Base-by-base conservation (phyloP, 1,284 basidiomycete species). In the Caloboletus firmus region DNA sequence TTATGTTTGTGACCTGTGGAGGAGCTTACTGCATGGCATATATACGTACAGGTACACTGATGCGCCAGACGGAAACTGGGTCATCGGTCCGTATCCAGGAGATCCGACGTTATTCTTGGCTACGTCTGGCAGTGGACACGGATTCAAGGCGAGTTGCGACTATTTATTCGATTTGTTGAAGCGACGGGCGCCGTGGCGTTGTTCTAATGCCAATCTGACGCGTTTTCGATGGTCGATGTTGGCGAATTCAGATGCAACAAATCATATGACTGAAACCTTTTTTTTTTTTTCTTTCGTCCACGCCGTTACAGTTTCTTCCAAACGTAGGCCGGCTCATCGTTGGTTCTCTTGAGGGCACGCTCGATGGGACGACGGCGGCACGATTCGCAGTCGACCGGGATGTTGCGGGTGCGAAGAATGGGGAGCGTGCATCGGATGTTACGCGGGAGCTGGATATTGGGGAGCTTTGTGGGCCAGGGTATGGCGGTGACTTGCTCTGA, bases 61-160 rank as follows among this genome's bases (percentile, higher is more conserved):
- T 63, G 79, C 87, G 4, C 78, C 82, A 1, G 89, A 93, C 65
- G 83, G 82, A 1, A 77, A 93, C 70, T 94, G 89, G 87, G 75
- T 93, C 36, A 89, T 94, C 58, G 88, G 90, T 34, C 77, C 72
- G 42, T 78, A 85, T 56, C 83, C 87, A 1, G 65, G 68, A 7
- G 79, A 89, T 63, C 64, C 75, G 11, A 78, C 78, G 1, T 62
- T 94, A 17, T 67, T 90, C 46, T 69, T 93, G 18, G 91, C 89
- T 5, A 91, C 89, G 0, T 87, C 80, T 15, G 91, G 87, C 7
- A 89, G 85, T 60, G 91, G 91, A 0, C 91, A 94, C 70, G 91
- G 83, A 0, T 93, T 84, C 76, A 94, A 93, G 79, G 89, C 85
- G 53, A 51, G 67, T 62, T n/a, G 3, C 15, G 2, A 17, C 39